Evolutionary conservation across 345 rosid genomes (phyloP).

Genomic region (Dimocarpus longan): DNA sequence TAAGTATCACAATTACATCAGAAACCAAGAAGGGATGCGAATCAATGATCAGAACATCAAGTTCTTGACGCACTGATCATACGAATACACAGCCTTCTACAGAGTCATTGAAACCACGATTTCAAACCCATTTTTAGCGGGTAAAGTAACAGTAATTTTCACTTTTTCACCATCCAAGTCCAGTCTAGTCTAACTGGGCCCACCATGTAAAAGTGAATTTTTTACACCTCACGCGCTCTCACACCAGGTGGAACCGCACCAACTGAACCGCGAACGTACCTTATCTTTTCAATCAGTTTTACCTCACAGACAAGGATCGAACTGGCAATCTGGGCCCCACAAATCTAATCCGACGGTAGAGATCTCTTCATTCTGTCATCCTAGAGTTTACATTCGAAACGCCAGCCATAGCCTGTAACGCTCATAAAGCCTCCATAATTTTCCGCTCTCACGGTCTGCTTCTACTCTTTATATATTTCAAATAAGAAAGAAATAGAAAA

Average conservation of each 20-base stretch:
- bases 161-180: neutral
- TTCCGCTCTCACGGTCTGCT: constrained; percentile 21
- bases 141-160: neutral
- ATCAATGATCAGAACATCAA: neutral
- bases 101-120: no score
- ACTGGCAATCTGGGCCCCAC: constrained; percentile 22
- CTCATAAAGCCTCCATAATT: neutral
- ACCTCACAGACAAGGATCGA: neutral
- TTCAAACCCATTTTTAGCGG: neutral
- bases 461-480: neutral
- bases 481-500: neutral
- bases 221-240: constrained; percentile 3
- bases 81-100: no score
- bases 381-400: constrained; percentile 29
- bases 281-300: constrained; percentile 2
- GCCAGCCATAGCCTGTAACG: neutral
- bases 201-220: neutral
- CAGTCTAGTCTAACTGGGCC: neutral
- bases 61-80: neutral
- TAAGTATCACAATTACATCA: neutral
- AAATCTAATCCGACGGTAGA: constrained; percentile 34
- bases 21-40: neutral
- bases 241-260: neutral
- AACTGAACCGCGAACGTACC: neutral
- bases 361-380: constrained; percentile 17